Base-by-base conservation (phyloP, 2,329 filamentous ascomycete genomes). In the Apiospora saccharicola region DNA sequence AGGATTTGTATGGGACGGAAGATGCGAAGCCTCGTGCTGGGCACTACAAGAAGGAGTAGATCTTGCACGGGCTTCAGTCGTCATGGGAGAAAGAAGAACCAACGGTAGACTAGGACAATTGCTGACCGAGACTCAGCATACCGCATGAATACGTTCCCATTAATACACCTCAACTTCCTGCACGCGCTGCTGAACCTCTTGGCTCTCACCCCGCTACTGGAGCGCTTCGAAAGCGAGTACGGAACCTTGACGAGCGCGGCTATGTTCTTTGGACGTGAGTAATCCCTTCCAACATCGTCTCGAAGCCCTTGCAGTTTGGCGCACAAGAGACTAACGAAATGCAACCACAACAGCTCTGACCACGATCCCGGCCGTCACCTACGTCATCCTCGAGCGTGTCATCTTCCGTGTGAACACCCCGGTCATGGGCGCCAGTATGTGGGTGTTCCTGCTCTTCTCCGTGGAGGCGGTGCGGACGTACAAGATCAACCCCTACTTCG, bases 181-280 rank as follows among this genome's bases (percentile, higher is more conserved):
- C 96, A 98, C 82, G 88, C 92, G 74, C 79, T 95, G 70, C 85
- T 97, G 79, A 98, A 98, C 82, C 81, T 94, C 34, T 70, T 97
- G 75, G 93, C 94, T 30, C 82, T 98, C 74, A 91, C 92, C 51
- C 96, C 96, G n/a, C 86, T 99, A 70, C 85, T 99, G 81, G 96
- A 98, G 83, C 90, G 95, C 74, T 99, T 98, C 82, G 96, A 99
- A 85, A 89, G 90, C 74, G 96, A 98, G 81, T 91, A 97, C 82
- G 96, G 96, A 70, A 98, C 96, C 10, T 86, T 98, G 79, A 94
- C 94, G 37, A 93, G 94, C n/a, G 81, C 97, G 75, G 90, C 94
- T 47, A 86, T 98, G 70, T 98, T 98, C 82, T 90, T 96, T 78
- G 96, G 96, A 72, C 95, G 95, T 97, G 87, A 86, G 95, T 89